phyloP scores from a whole-genome alignment of 2,329 filamentous ascomycete species.

The Piedraia hortae region DNA sequence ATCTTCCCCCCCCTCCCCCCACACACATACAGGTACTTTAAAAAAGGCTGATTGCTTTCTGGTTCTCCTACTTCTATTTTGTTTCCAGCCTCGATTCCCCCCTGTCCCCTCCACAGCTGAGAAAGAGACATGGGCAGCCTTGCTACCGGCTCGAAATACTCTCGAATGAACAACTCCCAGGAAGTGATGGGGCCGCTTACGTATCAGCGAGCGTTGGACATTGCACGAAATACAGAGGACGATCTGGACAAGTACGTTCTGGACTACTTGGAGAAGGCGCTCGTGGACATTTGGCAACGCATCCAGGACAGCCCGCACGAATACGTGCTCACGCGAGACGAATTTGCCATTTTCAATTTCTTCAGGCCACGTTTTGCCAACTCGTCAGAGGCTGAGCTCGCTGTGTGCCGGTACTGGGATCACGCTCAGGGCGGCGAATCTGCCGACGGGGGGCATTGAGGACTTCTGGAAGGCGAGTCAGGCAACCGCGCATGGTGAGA shows the following conservation, averaged over 20 bases:
- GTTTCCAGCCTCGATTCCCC: slow-evolving; percentile 9
- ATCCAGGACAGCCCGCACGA: slow-evolving; percentile 34
- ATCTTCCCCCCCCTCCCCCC: too few species aligned
- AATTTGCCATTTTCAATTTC: slow-evolving; percentile 73
- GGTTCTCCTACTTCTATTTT: slow-evolving; percentile 4
- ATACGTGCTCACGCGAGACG: slow-evolving; percentile 50
- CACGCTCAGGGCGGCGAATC: slow-evolving; percentile 1
- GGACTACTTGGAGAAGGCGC: slow-evolving; percentile 35
- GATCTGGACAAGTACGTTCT: slow-evolving; percentile 35
- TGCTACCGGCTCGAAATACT: too few species aligned
- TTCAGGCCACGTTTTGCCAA: slow-evolving; percentile 40
- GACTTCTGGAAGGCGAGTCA: too few species aligned
- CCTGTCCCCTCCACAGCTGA: slow-evolving; percentile 4
- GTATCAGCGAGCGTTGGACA: slow-evolving; percentile 42
- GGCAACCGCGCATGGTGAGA: too few species aligned
- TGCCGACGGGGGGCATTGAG: slow-evolving; percentile 1
- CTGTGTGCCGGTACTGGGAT: slow-evolving; percentile 28
- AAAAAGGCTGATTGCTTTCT: too few species aligned
- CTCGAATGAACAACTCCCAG: too few species aligned
- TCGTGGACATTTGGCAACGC: slow-evolving; percentile 38
- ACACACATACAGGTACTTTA: too few species aligned
- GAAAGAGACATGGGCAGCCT: slow-evolving; percentile 16
- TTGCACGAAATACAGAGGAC: slow-evolving; percentile 45
- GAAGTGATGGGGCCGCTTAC: slow-evolving; percentile 18
- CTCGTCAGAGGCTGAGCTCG: slow-evolving; percentile 21